phyloP scores from a whole-genome alignment of 139 green algal genomes.

The Yamagishiella unicocca region DNA sequence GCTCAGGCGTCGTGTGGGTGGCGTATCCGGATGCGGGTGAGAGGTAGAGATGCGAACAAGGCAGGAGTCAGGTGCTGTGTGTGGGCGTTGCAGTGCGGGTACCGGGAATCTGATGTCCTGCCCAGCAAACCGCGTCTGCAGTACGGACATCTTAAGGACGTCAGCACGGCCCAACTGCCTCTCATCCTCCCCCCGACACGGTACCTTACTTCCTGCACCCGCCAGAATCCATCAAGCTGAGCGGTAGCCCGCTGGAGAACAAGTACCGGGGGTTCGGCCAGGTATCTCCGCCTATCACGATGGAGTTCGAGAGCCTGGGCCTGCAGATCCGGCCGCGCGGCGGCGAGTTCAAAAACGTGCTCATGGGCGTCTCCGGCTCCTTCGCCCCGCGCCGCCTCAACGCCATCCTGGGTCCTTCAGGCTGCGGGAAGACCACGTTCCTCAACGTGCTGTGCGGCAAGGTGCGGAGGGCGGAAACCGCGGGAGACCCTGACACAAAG shows the following conservation, averaged over 20 bases:
- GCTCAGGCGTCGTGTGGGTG: no score
- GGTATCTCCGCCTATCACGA: slow-evolving; percentile 30
- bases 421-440: slow-evolving; percentile 68
- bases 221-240: slow-evolving; percentile 25
- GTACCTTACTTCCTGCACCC: neutral
- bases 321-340: slow-evolving; percentile 3
- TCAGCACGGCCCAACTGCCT: no score
- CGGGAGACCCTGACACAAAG: no score
- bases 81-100: no score
- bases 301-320: slow-evolving; percentile 51
- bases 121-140: no score
- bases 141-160: no score
- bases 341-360: slow-evolving; percentile 7
- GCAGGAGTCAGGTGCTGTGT: no score
- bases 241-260: neutral
- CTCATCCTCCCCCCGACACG: neutral
- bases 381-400: slow-evolving; percentile 52
- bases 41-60: no score
- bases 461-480: neutral
- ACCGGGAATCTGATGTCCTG: no score
- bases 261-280: slow-evolving; percentile 52
- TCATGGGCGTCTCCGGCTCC: slow-evolving; percentile 36
- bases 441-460: slow-evolving; percentile 63
- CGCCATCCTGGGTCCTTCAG: slow-evolving; percentile 59
- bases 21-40: no score